These are phyloP conservation scores for Lentinula aciculospora DNA, from an alignment of 768 basidiomycete genomes.

Conservation along the genomic window DNA sequence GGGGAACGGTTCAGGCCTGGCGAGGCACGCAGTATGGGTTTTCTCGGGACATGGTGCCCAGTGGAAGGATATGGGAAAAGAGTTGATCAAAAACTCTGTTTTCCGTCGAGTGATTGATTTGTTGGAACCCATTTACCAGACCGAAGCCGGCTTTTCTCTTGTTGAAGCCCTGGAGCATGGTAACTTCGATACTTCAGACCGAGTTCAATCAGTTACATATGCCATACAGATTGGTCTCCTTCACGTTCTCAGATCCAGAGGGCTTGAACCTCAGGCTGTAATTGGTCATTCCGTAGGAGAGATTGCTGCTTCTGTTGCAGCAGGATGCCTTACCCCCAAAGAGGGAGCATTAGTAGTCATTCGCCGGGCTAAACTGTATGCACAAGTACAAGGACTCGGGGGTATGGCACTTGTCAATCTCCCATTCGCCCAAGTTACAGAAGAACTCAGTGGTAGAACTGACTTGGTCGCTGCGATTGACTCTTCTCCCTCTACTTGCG, in stretches of 20 bases:
- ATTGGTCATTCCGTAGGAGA: constrained; percentile 1
- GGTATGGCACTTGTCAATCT: not conserved
- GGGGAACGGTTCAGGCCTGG: not conserved
- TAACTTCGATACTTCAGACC: not conserved
- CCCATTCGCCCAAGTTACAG: not conserved
- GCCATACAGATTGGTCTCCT: not conserved
- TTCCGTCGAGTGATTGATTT: not conserved
- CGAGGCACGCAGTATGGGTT: not conserved
- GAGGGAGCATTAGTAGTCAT: constrained; percentile 1
- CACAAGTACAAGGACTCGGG: not conserved
- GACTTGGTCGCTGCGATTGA: not conserved
- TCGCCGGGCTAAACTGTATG: not conserved
- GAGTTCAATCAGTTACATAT: not conserved
- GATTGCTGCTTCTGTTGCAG: not conserved
- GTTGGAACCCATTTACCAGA: not conserved
- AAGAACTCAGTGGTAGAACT: not conserved
- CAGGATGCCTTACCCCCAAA: not conserved
- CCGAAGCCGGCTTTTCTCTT: not conserved
- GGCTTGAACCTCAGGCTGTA: not conserved
- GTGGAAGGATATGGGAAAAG: constrained; percentile 1
- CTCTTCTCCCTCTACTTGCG: not conserved
- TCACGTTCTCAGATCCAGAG: not conserved
- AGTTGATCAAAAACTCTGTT: not conserved
- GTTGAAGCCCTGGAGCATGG: not conserved
- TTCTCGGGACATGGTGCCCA: constrained; percentile 1